Conservation (phyloP, 202 grass and related monocot genomes). For the Hordeum pubiflorum region DNA sequence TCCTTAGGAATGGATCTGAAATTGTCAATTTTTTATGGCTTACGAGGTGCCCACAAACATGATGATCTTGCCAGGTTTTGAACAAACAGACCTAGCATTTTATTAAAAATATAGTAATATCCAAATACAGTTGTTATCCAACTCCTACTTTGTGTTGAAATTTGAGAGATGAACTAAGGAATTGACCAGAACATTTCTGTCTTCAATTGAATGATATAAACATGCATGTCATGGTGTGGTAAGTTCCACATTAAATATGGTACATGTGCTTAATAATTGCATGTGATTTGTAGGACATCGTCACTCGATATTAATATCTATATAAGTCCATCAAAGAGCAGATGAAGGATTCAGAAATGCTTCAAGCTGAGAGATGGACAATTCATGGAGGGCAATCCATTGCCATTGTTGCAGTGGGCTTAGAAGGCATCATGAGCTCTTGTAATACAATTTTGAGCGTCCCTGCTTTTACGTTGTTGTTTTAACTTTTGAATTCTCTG, state of each 20-base stretch:
- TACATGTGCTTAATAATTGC: not conserved
- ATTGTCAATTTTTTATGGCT: too few relatives aligned
- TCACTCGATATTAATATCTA: not conserved
- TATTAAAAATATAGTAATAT: not conserved
- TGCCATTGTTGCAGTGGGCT: not conserved
- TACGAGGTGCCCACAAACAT: too few relatives aligned
- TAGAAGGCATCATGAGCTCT: not conserved
- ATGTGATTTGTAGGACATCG: not conserved
- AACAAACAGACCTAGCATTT: not conserved
- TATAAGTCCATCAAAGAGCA: not conserved
- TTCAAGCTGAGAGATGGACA: not conserved
- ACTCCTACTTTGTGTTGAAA: not conserved
- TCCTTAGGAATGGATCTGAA: too few relatives aligned
- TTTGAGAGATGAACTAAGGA: not conserved
- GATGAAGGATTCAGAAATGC: not conserved
- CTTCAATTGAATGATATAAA: not conserved
- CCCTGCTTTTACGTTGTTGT: too few relatives aligned
- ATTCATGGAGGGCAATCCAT: not conserved
- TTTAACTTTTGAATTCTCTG: not conserved
- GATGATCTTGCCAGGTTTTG: too few relatives aligned
- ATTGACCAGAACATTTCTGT: not conserved
- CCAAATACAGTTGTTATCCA: not conserved
- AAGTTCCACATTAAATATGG: not conserved
- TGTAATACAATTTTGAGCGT: accelerated
- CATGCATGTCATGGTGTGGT: not conserved